Percentiles rank a stretch among this genome's conserved stretches.
Conservation (phyloP, 352 stramenopile species). For the Phytophthora tubulina region DNA sequence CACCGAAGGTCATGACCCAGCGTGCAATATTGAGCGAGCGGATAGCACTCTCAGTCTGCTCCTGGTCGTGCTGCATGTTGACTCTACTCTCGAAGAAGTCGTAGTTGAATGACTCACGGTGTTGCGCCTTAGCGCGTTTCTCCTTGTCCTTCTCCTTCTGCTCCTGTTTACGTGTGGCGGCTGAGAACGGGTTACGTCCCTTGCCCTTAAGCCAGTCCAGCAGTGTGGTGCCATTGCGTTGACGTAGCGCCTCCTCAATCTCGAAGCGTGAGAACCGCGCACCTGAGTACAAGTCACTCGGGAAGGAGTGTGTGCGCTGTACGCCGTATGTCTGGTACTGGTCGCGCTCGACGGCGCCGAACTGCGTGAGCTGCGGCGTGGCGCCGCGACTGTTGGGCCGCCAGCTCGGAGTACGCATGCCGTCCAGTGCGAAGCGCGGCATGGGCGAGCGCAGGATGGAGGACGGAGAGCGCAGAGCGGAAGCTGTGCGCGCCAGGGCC, state of each 20-base stretch:
- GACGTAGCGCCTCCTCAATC: conserved; percentile 75
- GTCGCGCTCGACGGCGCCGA: conserved; percentile 27
- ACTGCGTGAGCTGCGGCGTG: conserved; percentile 21
- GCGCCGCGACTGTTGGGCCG: conserved; percentile 14
- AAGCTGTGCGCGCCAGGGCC: conserved; percentile 38
- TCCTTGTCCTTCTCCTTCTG: conserved; percentile 66
- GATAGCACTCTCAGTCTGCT: conserved; percentile 80
- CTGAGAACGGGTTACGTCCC: conserved; percentile 45
- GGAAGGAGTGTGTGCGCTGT: conserved; percentile 83
- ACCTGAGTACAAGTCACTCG: conserved; percentile 77
- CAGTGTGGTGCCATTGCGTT: conserved; percentile 72
- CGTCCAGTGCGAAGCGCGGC: conserved; percentile 34
- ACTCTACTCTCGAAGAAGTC: conserved; percentile 90
- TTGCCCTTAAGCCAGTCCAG: conserved; percentile 73
- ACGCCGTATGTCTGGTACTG: conserved; percentile 53
- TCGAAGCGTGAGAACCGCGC: conserved; percentile 81
- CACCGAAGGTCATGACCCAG: conserved; percentile 97
- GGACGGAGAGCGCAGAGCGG: conserved; percentile 42
- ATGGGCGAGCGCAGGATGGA: conserved; percentile 52
- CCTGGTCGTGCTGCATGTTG: conserved; percentile 89
- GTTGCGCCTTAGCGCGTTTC: conserved; percentile 85
- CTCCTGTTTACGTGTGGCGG: conserved; percentile 40
- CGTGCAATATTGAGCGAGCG: conserved; percentile 85
- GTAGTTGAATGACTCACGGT: conserved; percentile 89
- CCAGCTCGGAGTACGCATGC: conserved; percentile 21